Percentiles rank a stretch among this genome's conserved stretches.
These are phyloP conservation scores for Penicillium sp. DNA, from an alignment of 2,329 filamentous ascomycete species.

Conservation along the genomic window DNA sequence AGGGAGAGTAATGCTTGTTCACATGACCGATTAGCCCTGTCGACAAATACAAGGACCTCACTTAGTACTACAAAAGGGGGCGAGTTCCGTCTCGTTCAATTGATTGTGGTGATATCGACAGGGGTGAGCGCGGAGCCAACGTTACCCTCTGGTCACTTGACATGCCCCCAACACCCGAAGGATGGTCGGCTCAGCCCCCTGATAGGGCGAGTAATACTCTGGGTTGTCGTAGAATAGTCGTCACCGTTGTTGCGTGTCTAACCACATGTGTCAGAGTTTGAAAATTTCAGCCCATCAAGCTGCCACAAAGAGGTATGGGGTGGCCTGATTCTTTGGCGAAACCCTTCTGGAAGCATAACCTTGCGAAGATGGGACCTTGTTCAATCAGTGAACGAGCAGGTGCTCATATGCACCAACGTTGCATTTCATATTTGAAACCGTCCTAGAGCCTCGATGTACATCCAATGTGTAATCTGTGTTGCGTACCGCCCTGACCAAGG, in stretches of 20 bases:
- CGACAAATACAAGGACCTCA: neutral
- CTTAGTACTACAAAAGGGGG: neutral
- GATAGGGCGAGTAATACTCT: neutral
- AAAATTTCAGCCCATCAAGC: too few species aligned
- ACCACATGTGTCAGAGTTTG: neutral
- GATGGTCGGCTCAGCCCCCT: neutral
- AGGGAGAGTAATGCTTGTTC: neutral
- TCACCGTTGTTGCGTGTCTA: neutral
- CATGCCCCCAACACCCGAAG: neutral
- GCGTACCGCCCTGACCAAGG: neutral
- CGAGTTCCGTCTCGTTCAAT: neutral
- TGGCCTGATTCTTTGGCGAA: neutral
- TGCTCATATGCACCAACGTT: neutral
- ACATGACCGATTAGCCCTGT: conserved; percentile 3
- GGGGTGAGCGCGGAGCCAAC: neutral
- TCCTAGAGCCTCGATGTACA: neutral
- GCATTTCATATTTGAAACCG: neutral
- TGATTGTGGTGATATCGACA: neutral
- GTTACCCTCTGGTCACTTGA: neutral
- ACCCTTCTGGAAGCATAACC: neutral
- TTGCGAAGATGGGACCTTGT: neutral
- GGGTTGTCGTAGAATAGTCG: neutral
- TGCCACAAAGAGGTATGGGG: neutral
- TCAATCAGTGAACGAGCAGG: neutral
- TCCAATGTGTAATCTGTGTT: neutral